These are phyloP conservation scores for Gaeumannomyces sp. DNA, from an alignment of 2,329 filamentous ascomycete species.

Conservation along the genomic window DNA sequence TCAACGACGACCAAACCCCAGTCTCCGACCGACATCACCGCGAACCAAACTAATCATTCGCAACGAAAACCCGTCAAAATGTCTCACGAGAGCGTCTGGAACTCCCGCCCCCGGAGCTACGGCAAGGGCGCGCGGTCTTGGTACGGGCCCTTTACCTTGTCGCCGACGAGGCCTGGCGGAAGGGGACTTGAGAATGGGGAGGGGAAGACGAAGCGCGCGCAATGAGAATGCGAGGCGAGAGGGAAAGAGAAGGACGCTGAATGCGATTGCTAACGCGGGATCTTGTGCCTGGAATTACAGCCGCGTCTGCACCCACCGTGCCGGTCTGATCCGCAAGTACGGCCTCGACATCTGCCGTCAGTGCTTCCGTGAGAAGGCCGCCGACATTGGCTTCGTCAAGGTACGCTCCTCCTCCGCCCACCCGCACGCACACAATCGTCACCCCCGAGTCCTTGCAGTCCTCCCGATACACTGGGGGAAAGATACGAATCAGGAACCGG, in stretches of 20 bases:
- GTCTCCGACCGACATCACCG: neutral
- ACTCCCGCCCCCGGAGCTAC: slow-evolving; percentile 94
- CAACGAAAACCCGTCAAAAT: slow-evolving; percentile 38
- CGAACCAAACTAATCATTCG: neutral
- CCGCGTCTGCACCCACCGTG: slow-evolving; percentile 80
- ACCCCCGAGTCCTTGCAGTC: neutral
- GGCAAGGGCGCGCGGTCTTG: slow-evolving; percentile 93
- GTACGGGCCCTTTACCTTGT: slow-evolving; percentile 44
- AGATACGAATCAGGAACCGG: too few species aligned
- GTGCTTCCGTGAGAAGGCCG: slow-evolving; percentile 69
- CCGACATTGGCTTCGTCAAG: slow-evolving; percentile 70
- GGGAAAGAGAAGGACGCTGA: slow-evolving; percentile 10
- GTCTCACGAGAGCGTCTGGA: slow-evolving; percentile 94
- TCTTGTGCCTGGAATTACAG: slow-evolving; percentile 26
- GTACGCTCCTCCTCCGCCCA: slow-evolving; percentile 30
- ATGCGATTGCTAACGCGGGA: neutral
- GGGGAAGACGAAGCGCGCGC: neutral
- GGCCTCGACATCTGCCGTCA: slow-evolving; percentile 84
- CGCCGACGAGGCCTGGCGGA: neutral
- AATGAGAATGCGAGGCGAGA: neutral
- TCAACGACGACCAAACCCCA: neutral
- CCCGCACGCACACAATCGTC: neutral
- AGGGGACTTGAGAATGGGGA: slow-evolving; percentile 5
- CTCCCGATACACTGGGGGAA: neutral
- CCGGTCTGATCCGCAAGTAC: slow-evolving; percentile 99